Evolutionary conservation across 1,284 basidiomycete genomes (phyloP), one percentile per base, ranked within the genome.

Genomic region (Boletus mariae): DNA sequence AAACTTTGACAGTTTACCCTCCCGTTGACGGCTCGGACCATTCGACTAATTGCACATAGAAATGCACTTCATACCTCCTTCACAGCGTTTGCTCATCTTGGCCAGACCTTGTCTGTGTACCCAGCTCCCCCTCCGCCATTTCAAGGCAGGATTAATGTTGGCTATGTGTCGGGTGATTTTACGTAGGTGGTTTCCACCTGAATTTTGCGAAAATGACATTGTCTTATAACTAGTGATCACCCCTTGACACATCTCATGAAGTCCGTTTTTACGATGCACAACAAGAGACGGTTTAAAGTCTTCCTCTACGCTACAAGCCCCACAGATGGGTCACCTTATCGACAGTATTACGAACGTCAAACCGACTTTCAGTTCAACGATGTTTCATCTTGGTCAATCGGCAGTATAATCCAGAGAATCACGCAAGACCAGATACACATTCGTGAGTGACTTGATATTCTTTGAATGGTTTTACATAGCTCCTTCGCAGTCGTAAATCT

Each of bases 231-330:
- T 26, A 79, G 77, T 56, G 81, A 85, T 56, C 83, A 85, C 58
- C 83, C 83, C 9, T 71, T 85, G 25, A 76, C 82, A 13, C 83
- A 85, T 58, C 70, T 84, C 46, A 83, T 84, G 80, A 80, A 81
- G 61, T 80, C 78, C 7, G 79, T 80, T 28, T 85, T 85, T 59
- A 67, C 72, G 10, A 71, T 82, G 51, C 83, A 85, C 60, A 71
- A 82, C 59, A 66, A 59, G 17, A 57, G 64, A 32, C 66, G 65
- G 9, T 82, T 84, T 66, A 73, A 74, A 37, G 66, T 84, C 4
- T 78, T 71, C 58, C 71, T 79, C 35, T 85, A 85, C 59, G 80
- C 82, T 7, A 82, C 80, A 10, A 80, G 75, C 45, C 65, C 75
- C 5, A 76, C 79, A 34, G 83, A 85, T 59, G 73, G 74, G 12